phyloP scores from a whole-genome alignment of 2,329 filamentous ascomycete species.

The Alternaria panax region DNA sequence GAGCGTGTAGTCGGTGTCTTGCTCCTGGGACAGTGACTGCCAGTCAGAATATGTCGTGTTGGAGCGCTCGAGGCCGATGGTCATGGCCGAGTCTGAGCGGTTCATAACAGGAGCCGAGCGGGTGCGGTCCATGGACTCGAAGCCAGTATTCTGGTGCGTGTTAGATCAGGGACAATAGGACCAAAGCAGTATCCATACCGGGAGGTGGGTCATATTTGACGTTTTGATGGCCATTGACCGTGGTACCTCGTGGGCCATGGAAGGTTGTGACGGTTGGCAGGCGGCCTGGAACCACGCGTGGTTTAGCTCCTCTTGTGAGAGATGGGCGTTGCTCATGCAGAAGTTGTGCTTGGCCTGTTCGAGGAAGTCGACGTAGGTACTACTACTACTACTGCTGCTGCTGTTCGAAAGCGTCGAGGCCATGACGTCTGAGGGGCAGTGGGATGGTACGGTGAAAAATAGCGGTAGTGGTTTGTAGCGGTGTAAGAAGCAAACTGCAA shows the following conservation, averaged over 20 bases:
- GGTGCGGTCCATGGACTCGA: constrained; percentile 42
- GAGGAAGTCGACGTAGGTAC: constrained; percentile 38
- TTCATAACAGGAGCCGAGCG: constrained; percentile 47
- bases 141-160: constrained; percentile 31
- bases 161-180: constrained; percentile 39
- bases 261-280: constrained; percentile 26
- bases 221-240: constrained; percentile 43
- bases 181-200: constrained; percentile 47
- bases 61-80: constrained; percentile 31
- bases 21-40: constrained; percentile 30
- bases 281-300: constrained; percentile 45
- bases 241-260: constrained; percentile 41
- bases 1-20: constrained; percentile 43
- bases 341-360: constrained; percentile 48
- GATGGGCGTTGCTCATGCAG: constrained; percentile 42
- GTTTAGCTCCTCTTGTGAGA: constrained; percentile 47
- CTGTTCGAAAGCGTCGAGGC: constrained; percentile 34
- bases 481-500: constrained; percentile 28
- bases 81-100: constrained; percentile 38
- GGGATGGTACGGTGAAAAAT: constrained; percentile 4
- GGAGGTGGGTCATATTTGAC: constrained; percentile 32
- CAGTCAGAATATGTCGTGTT: constrained; percentile 34
- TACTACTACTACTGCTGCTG: constrained; percentile 25
- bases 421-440: constrained; percentile 27
- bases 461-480: constrained; percentile 9